Evolutionary conservation across 208 protist species (phyloP), one percentile per base, ranked within the genome.

Genomic region (Angomonas ambiguus): DNA sequence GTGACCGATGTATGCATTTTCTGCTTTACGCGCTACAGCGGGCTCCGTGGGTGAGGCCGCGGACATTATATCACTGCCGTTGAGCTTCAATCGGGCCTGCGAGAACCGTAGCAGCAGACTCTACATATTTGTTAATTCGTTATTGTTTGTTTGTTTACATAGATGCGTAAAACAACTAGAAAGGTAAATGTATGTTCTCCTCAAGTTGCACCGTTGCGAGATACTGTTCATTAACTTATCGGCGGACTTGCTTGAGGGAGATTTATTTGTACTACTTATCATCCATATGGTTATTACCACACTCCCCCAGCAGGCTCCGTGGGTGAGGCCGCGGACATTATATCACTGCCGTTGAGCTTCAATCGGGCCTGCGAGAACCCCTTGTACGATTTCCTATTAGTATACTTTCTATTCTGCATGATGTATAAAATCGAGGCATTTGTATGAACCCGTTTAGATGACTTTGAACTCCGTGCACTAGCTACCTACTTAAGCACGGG

Each of bases 381-480:
- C 30, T 5, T 59, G 4, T 38, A 6, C 24, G 5, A 38, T 59
- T 59, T 59, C 4, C 4, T 59, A 33, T 59, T 33, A 33, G 30
- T 31, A 8, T 55, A 5, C 49, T 55, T 55, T 55, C 49, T 55
- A 4, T 5, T 55, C 27, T 32, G n/a, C 53, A 32, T 59, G 35
- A 42, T 69, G 62, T 70, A 51, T 57, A 78, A 72, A 74, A 73
- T 70, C 76, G 76, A 81, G 76, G 76, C 76, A 81, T 81, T 81
- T 81, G 76, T 81, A 76, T 81, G 76, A 81, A 74, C 61, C 72
- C 70, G 76, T 67, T 73, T 51, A 67, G 22, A 34, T 82, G 76
- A 82, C 8, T 82, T 82, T 58, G 66, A 77, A 53, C 67, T 77
- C 76, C 76, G 76, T 82, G 76, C 72, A 70, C 64, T 72, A 77